These are phyloP conservation scores for Agrocybe praecox DNA, from an alignment of 768 basidiomycete genomes.

Conservation along the genomic window DNA sequence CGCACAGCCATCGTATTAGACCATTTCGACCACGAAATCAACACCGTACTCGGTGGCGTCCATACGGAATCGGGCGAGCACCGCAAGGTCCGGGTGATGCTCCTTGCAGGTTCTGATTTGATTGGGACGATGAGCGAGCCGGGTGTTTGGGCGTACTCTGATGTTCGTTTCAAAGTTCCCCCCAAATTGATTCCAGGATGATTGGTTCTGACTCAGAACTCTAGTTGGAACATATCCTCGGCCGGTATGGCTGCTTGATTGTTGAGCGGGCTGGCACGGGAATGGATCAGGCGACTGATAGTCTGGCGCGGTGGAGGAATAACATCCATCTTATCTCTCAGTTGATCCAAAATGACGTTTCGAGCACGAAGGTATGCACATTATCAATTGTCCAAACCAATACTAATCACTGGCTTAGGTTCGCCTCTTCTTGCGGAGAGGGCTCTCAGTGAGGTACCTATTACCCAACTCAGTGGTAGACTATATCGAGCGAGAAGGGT, in stretches of 20 bases:
- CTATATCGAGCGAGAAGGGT: slow-evolving; percentile 86
- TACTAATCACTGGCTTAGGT: slow-evolving; percentile 34
- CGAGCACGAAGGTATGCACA: slow-evolving; percentile 79
- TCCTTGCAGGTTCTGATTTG: slow-evolving; percentile 96
- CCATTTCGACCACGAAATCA: slow-evolving; percentile 96
- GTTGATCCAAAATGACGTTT: slow-evolving; percentile 96
- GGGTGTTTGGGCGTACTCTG: slow-evolving; percentile 93
- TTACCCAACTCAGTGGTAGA: slow-evolving; percentile 90
- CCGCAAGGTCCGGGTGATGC: slow-evolving; percentile 81
- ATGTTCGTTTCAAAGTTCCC: slow-evolving; percentile 60
- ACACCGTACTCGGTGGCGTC: slow-evolving; percentile 81
- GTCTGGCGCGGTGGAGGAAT: slow-evolving; percentile 71
- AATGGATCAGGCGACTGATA: slow-evolving; percentile 81
- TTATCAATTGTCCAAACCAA: neutral
- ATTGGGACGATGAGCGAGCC: slow-evolving; percentile 99
- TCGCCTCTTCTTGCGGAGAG: slow-evolving; percentile 76
- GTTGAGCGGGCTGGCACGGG: slow-evolving; percentile 95
- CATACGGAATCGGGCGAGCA: slow-evolving; percentile 73
- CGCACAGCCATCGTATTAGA: slow-evolving; percentile 97
- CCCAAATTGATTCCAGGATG: neutral
- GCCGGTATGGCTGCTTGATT: slow-evolving; percentile 92
- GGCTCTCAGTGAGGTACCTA: slow-evolving; percentile 86
- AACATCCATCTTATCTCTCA: slow-evolving; percentile 93
- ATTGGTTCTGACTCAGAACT: slow-evolving; percentile 3
- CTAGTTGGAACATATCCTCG: slow-evolving; percentile 94